Conservation (phyloP, 208 protist genomes). For the Jaenimonas drosophilae region DNA sequence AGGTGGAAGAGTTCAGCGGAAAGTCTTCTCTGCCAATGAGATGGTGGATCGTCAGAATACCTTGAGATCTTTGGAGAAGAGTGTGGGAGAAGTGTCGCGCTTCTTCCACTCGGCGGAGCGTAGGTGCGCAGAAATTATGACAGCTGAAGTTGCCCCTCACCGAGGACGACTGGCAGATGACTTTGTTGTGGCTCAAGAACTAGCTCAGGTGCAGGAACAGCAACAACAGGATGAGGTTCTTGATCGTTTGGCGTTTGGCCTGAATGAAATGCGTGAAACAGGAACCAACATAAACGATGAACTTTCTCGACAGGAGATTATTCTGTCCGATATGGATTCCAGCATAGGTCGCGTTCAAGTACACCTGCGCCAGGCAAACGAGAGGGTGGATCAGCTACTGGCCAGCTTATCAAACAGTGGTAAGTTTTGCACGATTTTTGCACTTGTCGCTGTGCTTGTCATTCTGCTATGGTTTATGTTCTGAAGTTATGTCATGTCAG, state of each 20-base stretch:
- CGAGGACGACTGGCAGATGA: slow-evolving; percentile 14
- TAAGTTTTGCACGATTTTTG: slow-evolving; percentile 69
- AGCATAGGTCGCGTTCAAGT: slow-evolving; percentile 56
- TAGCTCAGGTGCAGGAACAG: slow-evolving; percentile 45
- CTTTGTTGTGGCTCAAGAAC: slow-evolving; percentile 47
- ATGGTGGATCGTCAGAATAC: slow-evolving; percentile 67
- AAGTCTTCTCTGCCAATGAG: slow-evolving; percentile 76
- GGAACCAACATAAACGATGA: slow-evolving; percentile 75
- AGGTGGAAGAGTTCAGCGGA: slow-evolving; percentile 54
- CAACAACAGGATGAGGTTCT: slow-evolving; percentile 65
- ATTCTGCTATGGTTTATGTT: slow-evolving; percentile 6
- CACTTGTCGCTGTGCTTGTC: slow-evolving; percentile 3
- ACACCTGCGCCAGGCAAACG: slow-evolving; percentile 55
- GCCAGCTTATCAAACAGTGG: slow-evolving; percentile 70
- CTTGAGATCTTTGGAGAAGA: slow-evolving; percentile 39
- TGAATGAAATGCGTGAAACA: slow-evolving; percentile 68
- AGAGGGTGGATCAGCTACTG: slow-evolving; percentile 78
- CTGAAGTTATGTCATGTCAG: too few relatives aligned
- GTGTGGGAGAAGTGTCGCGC: slow-evolving; percentile 22
- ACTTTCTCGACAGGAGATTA: slow-evolving; percentile 45
- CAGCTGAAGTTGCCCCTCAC: slow-evolving; percentile 5
- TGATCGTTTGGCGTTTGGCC: slow-evolving; percentile 60
- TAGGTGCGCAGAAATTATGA: slow-evolving; percentile 5
- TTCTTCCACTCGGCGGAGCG: slow-evolving; percentile 17
- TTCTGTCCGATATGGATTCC: slow-evolving; percentile 54